These are phyloP conservation scores for Mortierella alpina DNA, from an alignment of 192 early-diverging fungal genomes.

Conservation along the genomic window DNA sequence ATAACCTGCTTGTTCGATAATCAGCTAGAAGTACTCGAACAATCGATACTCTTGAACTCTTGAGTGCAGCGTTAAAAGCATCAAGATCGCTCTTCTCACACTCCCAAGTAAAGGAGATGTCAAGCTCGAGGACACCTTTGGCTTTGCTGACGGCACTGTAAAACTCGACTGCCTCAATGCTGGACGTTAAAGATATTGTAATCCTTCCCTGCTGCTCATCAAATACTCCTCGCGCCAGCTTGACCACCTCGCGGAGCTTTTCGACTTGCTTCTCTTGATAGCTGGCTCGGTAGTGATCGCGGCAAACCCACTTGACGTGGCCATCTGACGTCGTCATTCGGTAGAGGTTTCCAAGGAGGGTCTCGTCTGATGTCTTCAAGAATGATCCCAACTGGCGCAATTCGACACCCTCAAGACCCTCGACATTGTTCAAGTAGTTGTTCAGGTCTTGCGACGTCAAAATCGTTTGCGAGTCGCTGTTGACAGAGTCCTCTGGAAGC, in stretches of 20 bases:
- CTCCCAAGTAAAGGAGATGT: background rate
- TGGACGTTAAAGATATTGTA: slow-evolving; percentile 2
- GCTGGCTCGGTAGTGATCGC: slow-evolving; percentile 18
- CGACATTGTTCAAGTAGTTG: slow-evolving; percentile 9
- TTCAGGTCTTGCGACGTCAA: background rate
- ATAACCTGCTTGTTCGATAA: slow-evolving; percentile 4
- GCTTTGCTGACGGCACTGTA: slow-evolving; percentile 17
- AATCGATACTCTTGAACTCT: slow-evolving; percentile 18
- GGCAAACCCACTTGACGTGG: slow-evolving; percentile 40
- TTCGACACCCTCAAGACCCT: slow-evolving; percentile 26
- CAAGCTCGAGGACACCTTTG: slow-evolving; percentile 15
- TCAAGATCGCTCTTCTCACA: background rate
- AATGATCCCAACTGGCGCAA: slow-evolving; percentile 20
- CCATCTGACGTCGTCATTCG: slow-evolving; percentile 17
- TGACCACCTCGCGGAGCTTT: slow-evolving; percentile 8
- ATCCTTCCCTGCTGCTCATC: slow-evolving; percentile 27
- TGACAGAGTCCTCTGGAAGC: background rate
- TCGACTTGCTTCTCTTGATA: slow-evolving; percentile 13
- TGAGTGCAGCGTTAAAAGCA: background rate
- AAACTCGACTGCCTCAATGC: slow-evolving; percentile 6
- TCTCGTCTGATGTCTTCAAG: background rate
- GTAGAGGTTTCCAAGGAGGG: slow-evolving; percentile 12
- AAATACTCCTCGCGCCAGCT: slow-evolving; percentile 6
- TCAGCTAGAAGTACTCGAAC: slow-evolving; percentile 12
- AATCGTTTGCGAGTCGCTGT: background rate